These are phyloP conservation scores for Curvularia eragrostidis DNA, from an alignment of 2,329 filamentous ascomycete genomes.

Conservation along the genomic window DNA sequence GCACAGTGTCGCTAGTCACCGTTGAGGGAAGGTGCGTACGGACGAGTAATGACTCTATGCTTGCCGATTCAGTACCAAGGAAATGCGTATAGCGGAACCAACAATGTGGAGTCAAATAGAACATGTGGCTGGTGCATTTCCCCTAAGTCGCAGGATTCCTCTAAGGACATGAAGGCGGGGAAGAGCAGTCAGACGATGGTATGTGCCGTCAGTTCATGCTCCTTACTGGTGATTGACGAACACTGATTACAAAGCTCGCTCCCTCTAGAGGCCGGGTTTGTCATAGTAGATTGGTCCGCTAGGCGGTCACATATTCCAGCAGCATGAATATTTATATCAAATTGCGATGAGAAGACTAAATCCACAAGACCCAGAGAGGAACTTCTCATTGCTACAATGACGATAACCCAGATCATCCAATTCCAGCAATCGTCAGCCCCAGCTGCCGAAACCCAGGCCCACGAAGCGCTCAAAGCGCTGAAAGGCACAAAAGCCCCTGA, in stretches of 20 bases:
- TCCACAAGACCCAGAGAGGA: not conserved
- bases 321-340: not conserved
- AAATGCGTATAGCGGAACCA: not conserved
- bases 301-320: no score
- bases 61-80: not conserved
- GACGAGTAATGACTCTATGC: not conserved
- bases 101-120: not conserved
- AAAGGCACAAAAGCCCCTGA: conserved; percentile 10
- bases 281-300: not conserved
- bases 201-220: not conserved
- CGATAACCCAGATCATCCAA: conserved; percentile 9
- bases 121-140: not conserved
- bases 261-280: not conserved
- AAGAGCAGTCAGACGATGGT: not conserved
- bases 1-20: not conserved
- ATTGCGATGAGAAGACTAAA: not conserved
- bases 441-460: not conserved
- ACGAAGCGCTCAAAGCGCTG: conserved; percentile 3
- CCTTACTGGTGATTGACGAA: not conserved
- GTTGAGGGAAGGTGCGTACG: not conserved
- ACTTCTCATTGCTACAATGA: not conserved
- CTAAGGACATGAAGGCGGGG: not conserved
- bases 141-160: not conserved
- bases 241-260: not conserved
- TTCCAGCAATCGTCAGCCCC: conserved; percentile 1